Percentiles rank a stretch among this genome's conserved stretches.
Conservation (phyloP, 768 basidiomycete species). For the Tulasnella sp. region DNA sequence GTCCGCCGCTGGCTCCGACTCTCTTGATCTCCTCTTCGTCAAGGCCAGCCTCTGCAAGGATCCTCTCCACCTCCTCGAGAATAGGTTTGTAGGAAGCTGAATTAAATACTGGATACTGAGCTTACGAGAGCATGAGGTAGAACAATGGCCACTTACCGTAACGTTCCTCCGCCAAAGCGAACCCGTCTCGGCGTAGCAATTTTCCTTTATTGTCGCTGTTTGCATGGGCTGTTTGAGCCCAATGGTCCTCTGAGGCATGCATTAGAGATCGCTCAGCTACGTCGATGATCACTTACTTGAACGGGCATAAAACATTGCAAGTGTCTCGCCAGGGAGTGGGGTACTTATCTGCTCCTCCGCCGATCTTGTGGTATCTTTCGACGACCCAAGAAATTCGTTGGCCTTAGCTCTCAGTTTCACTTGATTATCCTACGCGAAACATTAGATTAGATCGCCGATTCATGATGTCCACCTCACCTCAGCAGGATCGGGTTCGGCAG, state of each 20-base stretch:
- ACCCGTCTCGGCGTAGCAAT: slow-evolving; percentile 66
- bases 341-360: slow-evolving; percentile 69
- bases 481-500: slow-evolving; percentile 16
- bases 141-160: slow-evolving; percentile 47
- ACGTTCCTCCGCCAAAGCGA: slow-evolving; percentile 61
- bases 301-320: slow-evolving; percentile 75
- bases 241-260: slow-evolving; percentile 54
- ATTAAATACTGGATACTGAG: background rate
- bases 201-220: slow-evolving; percentile 64
- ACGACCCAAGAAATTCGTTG: slow-evolving; percentile 53
- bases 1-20: slow-evolving; percentile 40
- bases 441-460: background rate
- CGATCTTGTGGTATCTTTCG: slow-evolving; percentile 44
- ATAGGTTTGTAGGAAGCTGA: slow-evolving; percentile 75
- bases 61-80: slow-evolving; percentile 72
- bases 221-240: slow-evolving; percentile 66
- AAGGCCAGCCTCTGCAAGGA: slow-evolving; percentile 72
- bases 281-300: slow-evolving; percentile 46
- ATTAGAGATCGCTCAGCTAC: background rate
- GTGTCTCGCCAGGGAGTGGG: slow-evolving; percentile 74
- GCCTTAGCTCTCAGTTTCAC: slow-evolving; percentile 40
- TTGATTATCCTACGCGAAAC: slow-evolving; percentile 21
- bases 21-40: slow-evolving; percentile 73
- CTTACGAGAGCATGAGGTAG: background rate
- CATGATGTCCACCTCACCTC: background rate